Base-by-base conservation (phyloP, 192 early-diverging fungal species). In the Phlyctochytrium bullatum region DNA sequence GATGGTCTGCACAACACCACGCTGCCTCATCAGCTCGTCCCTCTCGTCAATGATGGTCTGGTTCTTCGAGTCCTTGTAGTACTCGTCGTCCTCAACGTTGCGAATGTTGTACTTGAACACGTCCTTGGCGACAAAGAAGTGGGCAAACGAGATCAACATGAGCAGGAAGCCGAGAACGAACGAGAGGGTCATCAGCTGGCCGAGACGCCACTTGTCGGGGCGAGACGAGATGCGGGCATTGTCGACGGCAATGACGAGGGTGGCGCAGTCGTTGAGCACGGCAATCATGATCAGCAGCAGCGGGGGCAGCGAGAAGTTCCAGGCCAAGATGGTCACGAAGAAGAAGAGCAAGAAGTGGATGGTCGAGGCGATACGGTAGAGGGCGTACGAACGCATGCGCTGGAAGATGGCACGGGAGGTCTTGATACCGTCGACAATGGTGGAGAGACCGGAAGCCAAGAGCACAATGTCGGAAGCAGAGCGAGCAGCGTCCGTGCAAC, bases 311-410 rank as follows among this genome's bases (percentile, higher is more conserved):
- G 79, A 76, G 90, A 92, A 97, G 64, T 91, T 80, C 69, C 86
- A 86, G 3, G 84, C 87, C 62, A 94, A 78, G 47, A 91, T 91
- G 34, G 94, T 86, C 73, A 91, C 87, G 77, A 97, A 97, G 85
- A 97, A 94, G 86, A 95, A 97, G 59, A 97, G 78, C 82, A 97
- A 78, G 71, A 97, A 97, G 76, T 97, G 95, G 61, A 97, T 88
- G 24, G 93, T 96, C 3, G 94, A 96, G 4, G 91, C 90, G 65
- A 95, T 95, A 82, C 93, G 90, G 78, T 97, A 93, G 34, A 97
- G 71, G 54, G 65, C 61, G 57, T 61, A 68, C 31, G 89, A 90
- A 47, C 94, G 88, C 89, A 96, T 93, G 70, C 95, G 90, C 78
- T 95, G 92, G 86, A 97, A 97, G 64, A 97, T 96, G 51, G 92